Base-by-base conservation (phyloP, 305 asterid species). In the Salvia sclarea region DNA sequence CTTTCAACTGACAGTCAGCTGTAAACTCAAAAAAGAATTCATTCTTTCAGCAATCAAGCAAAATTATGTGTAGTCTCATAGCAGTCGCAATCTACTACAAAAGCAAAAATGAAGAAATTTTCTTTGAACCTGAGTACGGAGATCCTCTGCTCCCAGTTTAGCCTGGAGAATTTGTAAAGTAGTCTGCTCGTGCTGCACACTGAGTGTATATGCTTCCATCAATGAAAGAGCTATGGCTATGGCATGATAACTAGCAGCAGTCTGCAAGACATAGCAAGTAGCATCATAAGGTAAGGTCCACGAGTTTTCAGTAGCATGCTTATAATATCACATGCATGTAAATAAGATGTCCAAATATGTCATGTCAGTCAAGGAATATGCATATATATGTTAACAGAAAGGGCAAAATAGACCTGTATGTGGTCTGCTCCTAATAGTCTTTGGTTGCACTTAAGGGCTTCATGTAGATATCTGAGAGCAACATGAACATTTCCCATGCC, bases 241-340 rank as follows among this genome's bases (percentile, higher is more conserved):
- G 80, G 99, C 98, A 64, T 95, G 99, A 81, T 92, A 95, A 85
- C 99, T 95, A 62, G 99, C 98, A 80, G 99, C 98, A 79, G 99
- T 95, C 99, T 95, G 96, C 66, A 58, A 79, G 68, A 44, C 50
- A 53, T 54, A 76, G 52, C 71, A 55, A 75, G 18, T 16, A 70
- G 22, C 44, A 44, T 64, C 63, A 67, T 49, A 64, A 55, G 30
- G 28, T 57, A 70, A 62, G 61, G 63, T 55, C 75, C 6, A 52
- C 17, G 24, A 60, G 41, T 52, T 61, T 70, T 63, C 72, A 59
- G 68, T 70, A 73, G 59, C 58, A 55, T 44, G 61, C 22, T 66
- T 73, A 59, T 31, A 52, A 31, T 69, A 64, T 68, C 55, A 62
- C 28, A 54, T 47, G 54, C 24, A 62, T 28, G 58, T 56, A 69